Percentiles rank a stretch among this genome's conserved stretches.
Conservation (phyloP, 345 rosid genomes). For the Mangifera indica region DNA sequence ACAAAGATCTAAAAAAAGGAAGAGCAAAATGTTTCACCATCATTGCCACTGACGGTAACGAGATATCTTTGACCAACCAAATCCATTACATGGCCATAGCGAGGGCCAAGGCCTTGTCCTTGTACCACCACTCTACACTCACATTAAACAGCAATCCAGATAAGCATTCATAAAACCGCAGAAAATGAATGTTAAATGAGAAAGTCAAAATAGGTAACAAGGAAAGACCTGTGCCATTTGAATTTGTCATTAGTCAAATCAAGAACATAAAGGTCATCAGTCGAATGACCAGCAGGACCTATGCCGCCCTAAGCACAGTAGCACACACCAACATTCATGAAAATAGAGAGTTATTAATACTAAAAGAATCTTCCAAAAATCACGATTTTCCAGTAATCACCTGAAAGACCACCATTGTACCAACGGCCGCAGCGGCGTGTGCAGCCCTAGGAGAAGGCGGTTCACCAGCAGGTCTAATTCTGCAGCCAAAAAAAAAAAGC, state of each 20-base stretch:
- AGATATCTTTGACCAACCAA: conserved; percentile 95
- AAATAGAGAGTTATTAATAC: neutral
- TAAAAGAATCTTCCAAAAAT: conserved; percentile 8
- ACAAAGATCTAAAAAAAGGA: neutral
- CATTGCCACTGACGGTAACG: conserved; percentile 95
- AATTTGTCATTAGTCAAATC: conserved; percentile 90
- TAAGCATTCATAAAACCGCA: conserved; percentile 3
- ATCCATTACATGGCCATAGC: conserved; percentile 98
- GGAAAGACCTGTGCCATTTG: conserved; percentile 92
- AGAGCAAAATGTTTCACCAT: conserved; percentile 48
- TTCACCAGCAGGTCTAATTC: conserved; percentile 89
- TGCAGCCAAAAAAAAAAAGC: conserved; percentile 26
- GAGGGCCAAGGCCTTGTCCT: conserved; percentile 99
- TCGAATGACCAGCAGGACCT: conserved; percentile 99
- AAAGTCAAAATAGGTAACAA: neutral
- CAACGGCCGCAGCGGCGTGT: conserved; percentile 93
- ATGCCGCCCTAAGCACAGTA: conserved; percentile 97
- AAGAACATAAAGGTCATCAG: conserved; percentile 95
- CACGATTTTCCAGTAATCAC: conserved; percentile 30
- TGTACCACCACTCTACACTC: conserved; percentile 85
- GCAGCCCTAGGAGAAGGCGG: conserved; percentile 99
- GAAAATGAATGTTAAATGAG: neutral
- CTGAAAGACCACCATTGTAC: conserved; percentile 99
- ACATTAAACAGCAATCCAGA: conserved; percentile 22
- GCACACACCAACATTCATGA: conserved; percentile 19